Evolutionary conservation across 148 eudicot species (phyloP).

Genomic region (Chenopodium suecicum): DNA sequence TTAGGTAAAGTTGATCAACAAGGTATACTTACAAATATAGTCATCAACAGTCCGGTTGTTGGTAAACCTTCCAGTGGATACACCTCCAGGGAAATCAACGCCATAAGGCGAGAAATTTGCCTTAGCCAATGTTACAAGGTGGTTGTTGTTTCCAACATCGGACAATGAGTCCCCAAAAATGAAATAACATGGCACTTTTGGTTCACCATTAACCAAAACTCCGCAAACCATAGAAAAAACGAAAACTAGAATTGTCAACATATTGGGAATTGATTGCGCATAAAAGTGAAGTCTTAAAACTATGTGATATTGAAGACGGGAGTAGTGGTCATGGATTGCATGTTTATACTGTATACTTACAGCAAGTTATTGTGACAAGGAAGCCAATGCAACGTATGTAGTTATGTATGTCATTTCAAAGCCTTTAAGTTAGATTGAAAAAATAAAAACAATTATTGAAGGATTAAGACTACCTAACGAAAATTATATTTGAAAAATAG

Average conservation of each 20-base stretch:
- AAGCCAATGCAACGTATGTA: too few species aligned
- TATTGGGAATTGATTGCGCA: not conserved
- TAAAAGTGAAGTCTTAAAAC: too few species aligned
- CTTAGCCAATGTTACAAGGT: not conserved
- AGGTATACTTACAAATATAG: not conserved
- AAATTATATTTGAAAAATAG: too few species aligned
- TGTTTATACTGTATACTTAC: too few species aligned
- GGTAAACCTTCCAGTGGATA: conserved; percentile 15
- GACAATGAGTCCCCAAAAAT: conserved; percentile 22
- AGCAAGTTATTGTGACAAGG: too few species aligned
- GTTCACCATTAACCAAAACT: conserved; percentile 6
- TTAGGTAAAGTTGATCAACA: too few species aligned
- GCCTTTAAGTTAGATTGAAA: too few species aligned
- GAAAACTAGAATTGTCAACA: conserved; percentile 2
- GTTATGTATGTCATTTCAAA: too few species aligned
- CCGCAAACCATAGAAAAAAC: not conserved
- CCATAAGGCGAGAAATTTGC: conserved; percentile 21
- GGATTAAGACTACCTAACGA: too few species aligned
- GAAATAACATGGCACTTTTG: conserved; percentile 25
- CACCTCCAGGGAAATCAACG: conserved; percentile 20
- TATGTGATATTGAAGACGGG: too few species aligned
- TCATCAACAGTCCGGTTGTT: conserved; percentile 9
- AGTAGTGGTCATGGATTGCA: too few species aligned
- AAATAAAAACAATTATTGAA: too few species aligned
- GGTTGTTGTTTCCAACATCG: conserved; percentile 18